phyloP scores from a whole-genome alignment of 2,329 filamentous ascomycete genomes.

The Fusarium sp. region DNA sequence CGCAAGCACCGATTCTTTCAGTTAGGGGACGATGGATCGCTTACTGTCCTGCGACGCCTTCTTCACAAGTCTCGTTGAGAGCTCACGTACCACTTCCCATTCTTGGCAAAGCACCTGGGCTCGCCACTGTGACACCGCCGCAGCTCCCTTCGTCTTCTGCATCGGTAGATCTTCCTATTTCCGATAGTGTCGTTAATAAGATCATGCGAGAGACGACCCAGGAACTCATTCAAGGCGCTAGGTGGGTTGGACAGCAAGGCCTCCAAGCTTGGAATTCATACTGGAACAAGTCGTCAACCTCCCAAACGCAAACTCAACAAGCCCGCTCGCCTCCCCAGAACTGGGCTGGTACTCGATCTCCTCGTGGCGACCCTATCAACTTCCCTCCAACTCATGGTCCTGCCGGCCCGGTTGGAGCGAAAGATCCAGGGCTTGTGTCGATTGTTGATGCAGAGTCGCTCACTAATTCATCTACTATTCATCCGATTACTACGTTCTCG shows the following conservation, averaged over 20 bases:
- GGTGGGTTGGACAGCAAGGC: conserved; percentile 80
- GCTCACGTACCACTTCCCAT: conserved; percentile 68
- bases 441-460: conserved; percentile 75
- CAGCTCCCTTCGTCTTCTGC: conserved; percentile 73
- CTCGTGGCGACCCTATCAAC: conserved; percentile 58
- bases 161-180: conserved; percentile 74
- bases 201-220: conserved; percentile 82
- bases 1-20: conserved; percentile 71
- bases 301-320: conserved; percentile 54
- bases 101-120: conserved; percentile 62
- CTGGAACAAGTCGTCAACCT: conserved; percentile 67
- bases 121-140: conserved; percentile 70
- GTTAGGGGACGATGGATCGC: conserved; percentile 79
- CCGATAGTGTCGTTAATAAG: conserved; percentile 76
- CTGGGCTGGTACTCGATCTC: conserved; percentile 56
- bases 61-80: conserved; percentile 73
- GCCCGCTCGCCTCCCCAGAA: conserved; percentile 57
- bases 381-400: conserved; percentile 81
- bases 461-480: conserved; percentile 58
- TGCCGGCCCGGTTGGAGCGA: conserved; percentile 61
- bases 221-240: conserved; percentile 76
- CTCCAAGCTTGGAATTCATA: conserved; percentile 82
- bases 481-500: conserved; percentile 75
- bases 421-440: conserved; percentile 78
- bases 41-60: conserved; percentile 76